phyloP scores from a whole-genome alignment of 805 yeast genomes.

The Starmerella davenportii region DNA sequence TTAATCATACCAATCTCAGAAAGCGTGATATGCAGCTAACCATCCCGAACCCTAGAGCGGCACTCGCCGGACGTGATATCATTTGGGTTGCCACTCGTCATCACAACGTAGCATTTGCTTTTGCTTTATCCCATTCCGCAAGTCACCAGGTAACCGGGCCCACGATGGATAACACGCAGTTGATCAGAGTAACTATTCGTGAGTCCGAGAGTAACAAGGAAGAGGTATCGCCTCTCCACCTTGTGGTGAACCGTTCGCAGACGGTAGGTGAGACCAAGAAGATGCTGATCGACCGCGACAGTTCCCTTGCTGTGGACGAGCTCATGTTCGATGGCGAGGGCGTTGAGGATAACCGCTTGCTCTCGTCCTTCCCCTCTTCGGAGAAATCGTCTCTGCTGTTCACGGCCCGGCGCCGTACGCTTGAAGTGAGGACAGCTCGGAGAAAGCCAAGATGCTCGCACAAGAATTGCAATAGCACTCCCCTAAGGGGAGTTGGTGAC shows the following conservation, averaged over 20 bases:
- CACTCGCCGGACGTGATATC: neutral
- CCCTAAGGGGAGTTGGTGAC: constrained; percentile 53
- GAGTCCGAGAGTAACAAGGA: constrained; percentile 10
- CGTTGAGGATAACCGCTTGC: constrained; percentile 21
- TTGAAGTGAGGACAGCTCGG: constrained; percentile 22
- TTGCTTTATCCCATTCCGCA: neutral
- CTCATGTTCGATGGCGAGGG: constrained; percentile 18
- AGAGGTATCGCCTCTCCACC: constrained; percentile 13
- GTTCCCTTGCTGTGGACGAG: constrained; percentile 18
- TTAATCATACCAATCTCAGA: neutral
- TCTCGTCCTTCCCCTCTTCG: constrained; percentile 17
- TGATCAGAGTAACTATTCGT: constrained; percentile 16
- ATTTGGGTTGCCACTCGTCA: constrained; percentile 1
- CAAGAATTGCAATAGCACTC: constrained; percentile 42
- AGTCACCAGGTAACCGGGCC: neutral
- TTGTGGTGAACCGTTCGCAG: constrained; percentile 17
- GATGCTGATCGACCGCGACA: constrained; percentile 19
- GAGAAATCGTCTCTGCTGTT: constrained; percentile 19
- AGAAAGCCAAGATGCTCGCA: constrained; percentile 34
- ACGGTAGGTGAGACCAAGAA: constrained; percentile 22
- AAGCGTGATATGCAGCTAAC: neutral
- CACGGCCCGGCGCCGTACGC: constrained; percentile 18
- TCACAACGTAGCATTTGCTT: neutral
- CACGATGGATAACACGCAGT: constrained; percentile 8
- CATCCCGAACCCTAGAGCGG: constrained; percentile 1